Base-by-base conservation (phyloP, 78 protist genomes). In the Isochrysis galbana region DNA sequence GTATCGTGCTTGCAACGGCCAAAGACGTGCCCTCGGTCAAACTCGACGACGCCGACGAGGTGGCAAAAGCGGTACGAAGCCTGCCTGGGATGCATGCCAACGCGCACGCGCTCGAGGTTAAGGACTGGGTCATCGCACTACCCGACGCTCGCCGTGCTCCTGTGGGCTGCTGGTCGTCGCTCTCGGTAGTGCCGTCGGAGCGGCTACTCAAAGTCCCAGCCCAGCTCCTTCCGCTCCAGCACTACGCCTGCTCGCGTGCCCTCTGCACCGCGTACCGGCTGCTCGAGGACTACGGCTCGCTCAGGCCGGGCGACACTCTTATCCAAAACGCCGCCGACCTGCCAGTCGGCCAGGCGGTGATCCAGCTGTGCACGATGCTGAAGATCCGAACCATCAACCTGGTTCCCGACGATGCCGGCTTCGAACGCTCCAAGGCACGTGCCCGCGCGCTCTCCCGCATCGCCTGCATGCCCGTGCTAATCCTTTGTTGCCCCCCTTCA, bases 181-280 rank as follows among this genome's bases (percentile, higher is more conserved):
- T n/a, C n/a, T n/a, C n/a, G n/a, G n/a, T n/a, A n/a, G n/a, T n/a
- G n/a, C n/a, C n/a, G n/a, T n/a, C n/a, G n/a, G n/a, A n/a, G n/a
- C n/a, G n/a, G n/a, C n/a, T n/a, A n/a, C n/a, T n/a, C n/a, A n/a
- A n/a, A n/a, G n/a, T 72, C 46, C 82, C 82, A 25, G 14, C 82
- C 46, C 42, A 72, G n/a, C 82, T 72, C 46, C 82, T 72, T 19
- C 82, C 82, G 19, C 11, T 34, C 26, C 82, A 72, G 82, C 82
- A 72, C 82, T 36, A 34, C 17, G 82, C 82, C 26, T 72, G 82
- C 82, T 72, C 82, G 36, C 82, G 82, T 42, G 5, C 82, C 46
- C 82, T 72, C 44, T 72, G 82, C 82, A 72, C 82, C 42, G 82
- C 82, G 11, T 72, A 72, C 82, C 82, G 82, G 11, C 82, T 72